phyloP scores from a whole-genome alignment of 768 basidiomycete species.

The Phaffia australis region DNA sequence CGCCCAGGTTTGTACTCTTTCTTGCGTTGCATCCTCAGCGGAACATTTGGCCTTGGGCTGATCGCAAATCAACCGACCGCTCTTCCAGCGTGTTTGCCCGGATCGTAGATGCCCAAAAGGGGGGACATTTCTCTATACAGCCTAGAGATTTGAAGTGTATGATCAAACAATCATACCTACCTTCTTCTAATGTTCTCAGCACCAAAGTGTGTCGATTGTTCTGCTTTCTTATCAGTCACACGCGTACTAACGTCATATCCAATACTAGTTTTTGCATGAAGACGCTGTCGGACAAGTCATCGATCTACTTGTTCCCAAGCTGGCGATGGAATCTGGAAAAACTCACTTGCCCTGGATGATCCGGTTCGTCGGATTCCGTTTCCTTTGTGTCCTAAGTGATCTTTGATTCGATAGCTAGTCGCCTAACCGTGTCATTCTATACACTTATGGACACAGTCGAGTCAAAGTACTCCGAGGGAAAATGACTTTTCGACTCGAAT shows the following conservation, averaged over 20 bases:
- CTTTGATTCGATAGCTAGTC: no score
- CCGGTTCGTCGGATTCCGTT: slow-evolving; percentile 8
- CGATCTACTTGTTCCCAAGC: slow-evolving; percentile 44
- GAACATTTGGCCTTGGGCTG: no score
- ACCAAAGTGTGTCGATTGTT: slow-evolving; percentile 48
- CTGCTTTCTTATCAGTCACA: neutral
- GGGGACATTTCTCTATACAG: slow-evolving; percentile 84
- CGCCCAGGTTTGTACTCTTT: slow-evolving; percentile 49
- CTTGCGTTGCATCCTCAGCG: neutral
- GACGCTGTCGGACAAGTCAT: slow-evolving; percentile 76
- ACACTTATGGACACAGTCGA: slow-evolving; percentile 11
- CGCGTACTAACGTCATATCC: neutral
- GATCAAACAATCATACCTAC: slow-evolving; percentile 36
- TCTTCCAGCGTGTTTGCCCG: slow-evolving; percentile 8
- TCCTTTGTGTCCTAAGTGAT: no score
- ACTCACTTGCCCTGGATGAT: slow-evolving; percentile 35
- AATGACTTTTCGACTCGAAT: slow-evolving; percentile 65
- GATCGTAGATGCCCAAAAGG: slow-evolving; percentile 41
- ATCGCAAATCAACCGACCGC: no score
- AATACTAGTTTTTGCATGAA: slow-evolving; percentile 61
- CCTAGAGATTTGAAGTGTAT: slow-evolving; percentile 40
- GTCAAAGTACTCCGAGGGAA: slow-evolving; percentile 66
- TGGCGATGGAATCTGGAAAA: slow-evolving; percentile 21
- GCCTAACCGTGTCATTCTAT: no score
- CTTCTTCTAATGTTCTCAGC: slow-evolving; percentile 54